phyloP scores from a whole-genome alignment of 805 yeast genomes.

The Candida chauliodis region DNA sequence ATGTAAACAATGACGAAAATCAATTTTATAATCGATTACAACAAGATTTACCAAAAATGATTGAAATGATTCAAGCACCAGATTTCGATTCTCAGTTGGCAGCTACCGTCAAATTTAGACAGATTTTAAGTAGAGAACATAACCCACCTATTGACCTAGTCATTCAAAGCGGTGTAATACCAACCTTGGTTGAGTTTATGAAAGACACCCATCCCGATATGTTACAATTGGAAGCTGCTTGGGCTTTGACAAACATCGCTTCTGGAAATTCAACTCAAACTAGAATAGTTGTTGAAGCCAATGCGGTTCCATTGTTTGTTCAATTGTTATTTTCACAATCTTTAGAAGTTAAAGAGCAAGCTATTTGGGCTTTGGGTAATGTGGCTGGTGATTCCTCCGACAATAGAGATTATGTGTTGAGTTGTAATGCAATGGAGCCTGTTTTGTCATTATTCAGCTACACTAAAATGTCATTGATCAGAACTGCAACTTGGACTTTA shows the following conservation, averaged over 20 bases:
- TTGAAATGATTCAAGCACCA: slow-evolving; percentile 70
- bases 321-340: slow-evolving; percentile 75
- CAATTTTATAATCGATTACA: slow-evolving; percentile 39
- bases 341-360: slow-evolving; percentile 94
- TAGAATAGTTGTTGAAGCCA: slow-evolving; percentile 82
- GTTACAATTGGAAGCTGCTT: slow-evolving; percentile 95
- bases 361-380: slow-evolving; percentile 98
- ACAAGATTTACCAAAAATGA: slow-evolving; percentile 79
- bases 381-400: slow-evolving; percentile 96
- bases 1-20: slow-evolving; percentile 42
- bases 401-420: slow-evolving; percentile 85
- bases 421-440: slow-evolving; percentile 85
- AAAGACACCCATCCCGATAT: slow-evolving; percentile 67
- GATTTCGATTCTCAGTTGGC: slow-evolving; percentile 78
- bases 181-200: slow-evolving; percentile 86
- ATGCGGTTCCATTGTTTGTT: slow-evolving; percentile 91
- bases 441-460: slow-evolving; percentile 74
- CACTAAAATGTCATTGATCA: slow-evolving; percentile 81
- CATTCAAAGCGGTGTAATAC: slow-evolving; percentile 90
- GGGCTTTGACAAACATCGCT: slow-evolving; percentile 99
- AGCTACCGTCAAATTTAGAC: slow-evolving; percentile 92
- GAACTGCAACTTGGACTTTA: slow-evolving; percentile 98
- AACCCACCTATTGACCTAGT: slow-evolving; percentile 96
- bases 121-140: slow-evolving; percentile 86
- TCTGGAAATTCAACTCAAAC: slow-evolving; percentile 92